Evolutionary conservation across 148 eudicot genomes (phyloP).

Genomic region (Amaranthus palmeri): DNA sequence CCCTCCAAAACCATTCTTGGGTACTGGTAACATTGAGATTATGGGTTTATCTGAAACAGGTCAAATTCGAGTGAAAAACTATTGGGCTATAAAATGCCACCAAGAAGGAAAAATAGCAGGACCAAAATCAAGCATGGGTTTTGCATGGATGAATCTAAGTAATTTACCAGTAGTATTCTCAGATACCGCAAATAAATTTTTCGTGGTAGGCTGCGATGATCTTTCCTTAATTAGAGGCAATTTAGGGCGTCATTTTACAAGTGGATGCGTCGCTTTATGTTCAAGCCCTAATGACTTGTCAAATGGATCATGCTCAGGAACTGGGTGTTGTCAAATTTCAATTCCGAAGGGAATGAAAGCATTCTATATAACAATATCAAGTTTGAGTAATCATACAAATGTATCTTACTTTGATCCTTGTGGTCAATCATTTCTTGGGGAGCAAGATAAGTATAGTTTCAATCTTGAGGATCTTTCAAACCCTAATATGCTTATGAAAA

Average conservation of each 20-base stretch:
- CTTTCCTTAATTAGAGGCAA: background rate
- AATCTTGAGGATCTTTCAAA: slow-evolving; percentile 32
- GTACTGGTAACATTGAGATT: background rate
- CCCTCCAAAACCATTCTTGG: background rate
- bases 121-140: background rate
- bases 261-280: slow-evolving; percentile 36
- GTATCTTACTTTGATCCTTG: slow-evolving; percentile 27
- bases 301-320: slow-evolving; percentile 38
- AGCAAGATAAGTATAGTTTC: slow-evolving; percentile 27
- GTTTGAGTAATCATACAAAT: slow-evolving; percentile 9
- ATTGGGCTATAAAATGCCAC: no score
- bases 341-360: slow-evolving; percentile 34
- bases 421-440: slow-evolving; percentile 37
- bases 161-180: slow-evolving; percentile 34
- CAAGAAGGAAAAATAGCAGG: background rate
- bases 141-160: background rate
- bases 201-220: slow-evolving; percentile 46
- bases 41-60: slow-evolving; percentile 22
- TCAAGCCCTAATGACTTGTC: slow-evolving; percentile 18
- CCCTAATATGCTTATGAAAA: slow-evolving; percentile 7
- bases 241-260: slow-evolving; percentile 1
- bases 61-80: slow-evolving; percentile 19
- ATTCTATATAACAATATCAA: background rate
- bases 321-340: slow-evolving; percentile 47
- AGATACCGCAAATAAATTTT: slow-evolving; percentile 26